phyloP scores from a whole-genome alignment of 305 asterid genomes.

The Fraxinus sp. region DNA sequence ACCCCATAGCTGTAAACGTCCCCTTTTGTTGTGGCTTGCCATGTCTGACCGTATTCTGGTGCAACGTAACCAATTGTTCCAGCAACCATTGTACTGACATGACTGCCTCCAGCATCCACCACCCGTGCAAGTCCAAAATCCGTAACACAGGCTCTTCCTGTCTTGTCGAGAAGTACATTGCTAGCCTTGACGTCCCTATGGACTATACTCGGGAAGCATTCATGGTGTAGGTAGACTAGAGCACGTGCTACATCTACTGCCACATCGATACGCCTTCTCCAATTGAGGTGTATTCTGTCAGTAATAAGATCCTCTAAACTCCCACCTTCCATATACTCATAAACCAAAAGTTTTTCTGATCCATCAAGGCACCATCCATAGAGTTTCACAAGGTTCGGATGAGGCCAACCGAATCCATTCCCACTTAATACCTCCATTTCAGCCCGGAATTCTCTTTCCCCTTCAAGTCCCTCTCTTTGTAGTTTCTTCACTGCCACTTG shows the following conservation, averaged over 20 bases:
- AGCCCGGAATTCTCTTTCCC: slow-evolving; percentile 80
- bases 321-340: slow-evolving; percentile 94
- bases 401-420: slow-evolving; percentile 85
- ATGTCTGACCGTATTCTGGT: slow-evolving; percentile 90
- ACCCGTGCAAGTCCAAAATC: slow-evolving; percentile 93
- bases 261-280: slow-evolving; percentile 63
- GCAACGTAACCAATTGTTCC: slow-evolving; percentile 97
- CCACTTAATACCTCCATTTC: slow-evolving; percentile 90
- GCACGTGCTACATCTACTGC: slow-evolving; percentile 81
- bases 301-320: slow-evolving; percentile 69
- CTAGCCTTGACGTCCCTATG: slow-evolving; percentile 95
- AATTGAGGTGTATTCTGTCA: slow-evolving; percentile 45
- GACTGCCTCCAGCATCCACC: slow-evolving; percentile 75
- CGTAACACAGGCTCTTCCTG: slow-evolving; percentile 75
- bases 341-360: slow-evolving; percentile 76
- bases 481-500: slow-evolving; percentile 83
- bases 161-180: slow-evolving; percentile 80
- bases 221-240: slow-evolving; percentile 78
- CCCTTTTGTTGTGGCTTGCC: slow-evolving; percentile 97
- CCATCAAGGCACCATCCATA: slow-evolving; percentile 92
- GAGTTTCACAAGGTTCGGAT: slow-evolving; percentile 81
- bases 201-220: slow-evolving; percentile 76
- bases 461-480: slow-evolving; percentile 74
- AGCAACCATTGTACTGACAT: slow-evolving; percentile 90
- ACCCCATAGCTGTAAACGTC: slow-evolving; percentile 94